Evolutionary conservation across 2,329 filamentous ascomycete species (phyloP).

Genomic region (Niveomyces coronatus): DNA sequence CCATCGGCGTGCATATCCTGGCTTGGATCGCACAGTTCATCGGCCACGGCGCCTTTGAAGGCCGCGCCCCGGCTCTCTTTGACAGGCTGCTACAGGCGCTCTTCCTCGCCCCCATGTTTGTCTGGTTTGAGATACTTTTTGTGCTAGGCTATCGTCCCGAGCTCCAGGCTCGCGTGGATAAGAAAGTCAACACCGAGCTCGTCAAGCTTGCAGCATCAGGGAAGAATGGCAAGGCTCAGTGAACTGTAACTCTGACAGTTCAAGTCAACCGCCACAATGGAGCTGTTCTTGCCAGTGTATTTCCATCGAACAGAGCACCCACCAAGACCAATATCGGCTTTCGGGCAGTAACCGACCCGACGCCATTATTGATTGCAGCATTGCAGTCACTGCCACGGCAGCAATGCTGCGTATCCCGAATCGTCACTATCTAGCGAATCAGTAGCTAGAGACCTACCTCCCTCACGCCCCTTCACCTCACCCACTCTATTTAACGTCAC

Average conservation of each 20-base stretch:
- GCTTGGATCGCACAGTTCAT: slow-evolving; percentile 87
- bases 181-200: slow-evolving; percentile 65
- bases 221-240: slow-evolving; percentile 42
- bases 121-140: slow-evolving; percentile 93
- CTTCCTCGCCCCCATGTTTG: slow-evolving; percentile 89
- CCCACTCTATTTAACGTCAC: no score
- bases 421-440: no score
- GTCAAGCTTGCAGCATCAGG: slow-evolving; percentile 58
- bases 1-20: slow-evolving; percentile 57
- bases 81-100: slow-evolving; percentile 89
- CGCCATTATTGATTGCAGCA: no score
- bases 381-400: no score
- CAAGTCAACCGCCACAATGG: no score
- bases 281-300: no score
- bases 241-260: slow-evolving; percentile 11
- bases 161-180: slow-evolving; percentile 70
- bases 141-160: slow-evolving; percentile 81
- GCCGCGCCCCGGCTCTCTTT: slow-evolving; percentile 75
- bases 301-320: no score
- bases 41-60: slow-evolving; percentile 82
- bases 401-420: no score
- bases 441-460: no score
- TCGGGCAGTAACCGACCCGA: no score
- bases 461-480: no score
- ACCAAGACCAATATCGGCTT: no score